These are phyloP conservation scores for Akanthomyces muscarius DNA, from an alignment of 2,329 filamentous ascomycete genomes.

Conservation along the genomic window DNA sequence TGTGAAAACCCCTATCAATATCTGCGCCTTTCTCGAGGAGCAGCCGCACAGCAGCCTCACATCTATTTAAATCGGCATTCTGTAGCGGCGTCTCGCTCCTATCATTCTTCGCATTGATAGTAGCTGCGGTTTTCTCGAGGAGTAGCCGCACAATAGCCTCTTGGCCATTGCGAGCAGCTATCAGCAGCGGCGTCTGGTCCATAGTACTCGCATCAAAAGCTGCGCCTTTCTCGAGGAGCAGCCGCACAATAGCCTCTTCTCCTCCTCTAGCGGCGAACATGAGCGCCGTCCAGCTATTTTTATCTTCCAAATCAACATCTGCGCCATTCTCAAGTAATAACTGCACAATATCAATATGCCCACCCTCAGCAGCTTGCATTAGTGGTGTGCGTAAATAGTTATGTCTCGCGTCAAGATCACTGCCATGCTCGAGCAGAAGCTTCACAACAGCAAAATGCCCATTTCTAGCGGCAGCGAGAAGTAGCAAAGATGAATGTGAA, in stretches of 20 bases:
- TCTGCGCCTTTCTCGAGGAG: background rate
- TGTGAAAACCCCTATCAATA: no score
- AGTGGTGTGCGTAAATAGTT: background rate
- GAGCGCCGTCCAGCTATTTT: no score
- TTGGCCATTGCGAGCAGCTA: accelerated
- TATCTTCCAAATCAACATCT: no score
- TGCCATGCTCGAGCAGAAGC: background rate
- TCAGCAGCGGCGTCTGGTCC: background rate
- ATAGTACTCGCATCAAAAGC: background rate
- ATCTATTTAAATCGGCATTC: no score
- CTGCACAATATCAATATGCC: background rate
- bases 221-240: background rate
- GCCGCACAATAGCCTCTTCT: background rate
- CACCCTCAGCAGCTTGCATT: background rate
- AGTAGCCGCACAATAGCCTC: background rate
- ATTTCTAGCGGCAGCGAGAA: background rate
- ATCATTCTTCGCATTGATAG: background rate
- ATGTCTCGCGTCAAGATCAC: background rate
- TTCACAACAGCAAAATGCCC: background rate
- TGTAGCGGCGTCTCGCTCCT: background rate
- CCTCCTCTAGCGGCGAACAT: no score
- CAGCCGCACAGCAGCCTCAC: background rate
- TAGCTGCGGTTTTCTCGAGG: background rate
- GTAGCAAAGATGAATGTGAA: no score
- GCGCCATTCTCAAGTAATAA: background rate